Base-by-base conservation (phyloP, 202 grass and related monocot species). In the Carex sylvatica region DNA sequence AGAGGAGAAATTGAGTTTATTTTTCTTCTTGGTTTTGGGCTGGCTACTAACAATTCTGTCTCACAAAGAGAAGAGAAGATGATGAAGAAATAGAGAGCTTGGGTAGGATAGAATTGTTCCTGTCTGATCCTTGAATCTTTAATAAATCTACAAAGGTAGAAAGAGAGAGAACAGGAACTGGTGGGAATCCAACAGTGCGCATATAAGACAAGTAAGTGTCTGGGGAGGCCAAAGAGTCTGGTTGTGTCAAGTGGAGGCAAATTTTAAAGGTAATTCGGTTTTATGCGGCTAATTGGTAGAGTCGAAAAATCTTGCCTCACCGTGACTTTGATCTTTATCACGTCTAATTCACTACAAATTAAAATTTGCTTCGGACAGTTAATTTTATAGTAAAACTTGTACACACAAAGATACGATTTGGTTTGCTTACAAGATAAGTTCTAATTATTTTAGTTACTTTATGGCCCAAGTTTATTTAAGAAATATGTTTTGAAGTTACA, bases 71-170 rank as follows among this genome's bases (percentile, higher is more conserved):
- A 51, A 26, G 51, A 55, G 6, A 40, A 54, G 65, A 40, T 1
- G 38, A 40, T 40, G 56, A 64, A 82, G 20, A 84, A 68, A 86
- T 9, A 67, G 46, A 63, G 65, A 81, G 36, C 77, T 75, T 82
- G 85, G 86, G 82, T 64, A 82, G 63, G 80, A 33, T 44, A 66
- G 61, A 80, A 80, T 63, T 80, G 78, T 30, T 65, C 20, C 12
- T 9, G 56, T 80, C 65, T 70, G 80, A 82, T 82, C 49, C 80
- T 56, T 82, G 80, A 82, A 82, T 82, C 80, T 82, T 33, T 82
- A 67, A 82, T 65, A 80, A 65, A 82, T 67, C 74, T 77, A 60
- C 30, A 53, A 82, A 54, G 46, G 11, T 51, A 67, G 76, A 65
- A 15, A 52, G 18, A 47, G 59, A 47, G 60, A n/a, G 55, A 67